phyloP scores from a whole-genome alignment of 768 basidiomycete species.

The Boletellus sp. region DNA sequence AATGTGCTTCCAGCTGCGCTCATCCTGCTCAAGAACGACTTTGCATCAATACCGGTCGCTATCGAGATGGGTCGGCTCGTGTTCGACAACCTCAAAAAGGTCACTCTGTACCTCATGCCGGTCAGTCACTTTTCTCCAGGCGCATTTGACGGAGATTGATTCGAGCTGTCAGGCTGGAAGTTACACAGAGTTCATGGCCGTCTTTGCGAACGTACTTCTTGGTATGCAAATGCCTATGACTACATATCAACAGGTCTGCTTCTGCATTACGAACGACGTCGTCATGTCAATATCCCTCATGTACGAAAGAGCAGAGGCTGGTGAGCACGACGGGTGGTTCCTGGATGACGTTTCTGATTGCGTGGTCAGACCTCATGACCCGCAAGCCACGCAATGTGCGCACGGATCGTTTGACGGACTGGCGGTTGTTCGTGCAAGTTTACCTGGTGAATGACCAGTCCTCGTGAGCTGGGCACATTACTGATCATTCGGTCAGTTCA shows the following conservation, averaged over 20 bases:
- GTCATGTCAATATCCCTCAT: slow-evolving; percentile 47
- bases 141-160: neutral
- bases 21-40: slow-evolving; percentile 54
- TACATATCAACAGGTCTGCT: slow-evolving; percentile 51
- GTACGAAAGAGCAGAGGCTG: slow-evolving; percentile 50
- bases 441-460: slow-evolving; percentile 36
- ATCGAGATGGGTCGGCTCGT: slow-evolving; percentile 57
- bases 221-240: slow-evolving; percentile 58
- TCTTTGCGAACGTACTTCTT: slow-evolving; percentile 52
- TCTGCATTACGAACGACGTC: slow-evolving; percentile 51
- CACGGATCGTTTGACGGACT: slow-evolving; percentile 45
- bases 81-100: slow-evolving; percentile 56
- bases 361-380: slow-evolving; percentile 37
- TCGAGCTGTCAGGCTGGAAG: slow-evolving; percentile 39
- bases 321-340: slow-evolving; percentile 16
- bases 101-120: slow-evolving; percentile 42
- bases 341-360: neutral
- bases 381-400: slow-evolving; percentile 49
- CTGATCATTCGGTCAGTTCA: slow-evolving; percentile 30
- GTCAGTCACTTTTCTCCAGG: slow-evolving; percentile 17
- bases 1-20: slow-evolving; percentile 31
- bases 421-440: slow-evolving; percentile 46
- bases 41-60: slow-evolving; percentile 53
- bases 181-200: slow-evolving; percentile 57
- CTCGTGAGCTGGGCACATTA: neutral